These are phyloP conservation scores for Leptographium radiaticola DNA, from an alignment of 2,329 filamentous ascomycete genomes.

Conservation along the genomic window DNA sequence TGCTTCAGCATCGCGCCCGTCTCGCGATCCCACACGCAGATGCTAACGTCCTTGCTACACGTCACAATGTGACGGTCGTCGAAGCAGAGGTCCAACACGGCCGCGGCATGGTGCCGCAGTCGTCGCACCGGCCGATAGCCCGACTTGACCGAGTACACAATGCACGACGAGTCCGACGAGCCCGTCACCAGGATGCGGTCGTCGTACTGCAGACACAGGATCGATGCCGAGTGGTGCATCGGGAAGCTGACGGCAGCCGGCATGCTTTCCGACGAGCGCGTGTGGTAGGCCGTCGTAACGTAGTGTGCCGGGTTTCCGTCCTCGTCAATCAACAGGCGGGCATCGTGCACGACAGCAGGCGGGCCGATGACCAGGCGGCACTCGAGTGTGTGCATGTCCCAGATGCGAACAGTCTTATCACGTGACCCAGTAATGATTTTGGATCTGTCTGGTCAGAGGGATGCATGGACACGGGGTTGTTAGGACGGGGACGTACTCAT, in stretches of 20 bases:
- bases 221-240: conserved; percentile 74
- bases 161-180: conserved; percentile 82
- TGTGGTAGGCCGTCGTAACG: conserved; percentile 27
- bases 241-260: conserved; percentile 45
- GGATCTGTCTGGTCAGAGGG: conserved; percentile 35
- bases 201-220: conserved; percentile 91
- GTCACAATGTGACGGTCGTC: conserved; percentile 88
- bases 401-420: conserved; percentile 89
- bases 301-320: conserved; percentile 40
- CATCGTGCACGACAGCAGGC: conserved; percentile 44
- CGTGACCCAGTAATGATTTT: conserved; percentile 96
- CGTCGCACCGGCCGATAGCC: conserved; percentile 70
- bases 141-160: conserved; percentile 74
- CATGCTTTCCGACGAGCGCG: conserved; percentile 28
- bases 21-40: conserved; percentile 85
- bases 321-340: conserved; percentile 36
- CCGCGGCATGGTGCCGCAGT: conserved; percentile 66
- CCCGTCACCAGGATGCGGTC: conserved; percentile 87
- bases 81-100: conserved; percentile 87
- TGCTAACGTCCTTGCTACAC: conserved; percentile 89
- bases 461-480: not conserved
- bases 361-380: conserved; percentile 82
- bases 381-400: conserved; percentile 82
- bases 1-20: conserved; percentile 66
- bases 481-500: conserved; percentile 53